Conservation (phyloP, 176 grass and related monocot genomes). For the Raddia distichophylla region DNA sequence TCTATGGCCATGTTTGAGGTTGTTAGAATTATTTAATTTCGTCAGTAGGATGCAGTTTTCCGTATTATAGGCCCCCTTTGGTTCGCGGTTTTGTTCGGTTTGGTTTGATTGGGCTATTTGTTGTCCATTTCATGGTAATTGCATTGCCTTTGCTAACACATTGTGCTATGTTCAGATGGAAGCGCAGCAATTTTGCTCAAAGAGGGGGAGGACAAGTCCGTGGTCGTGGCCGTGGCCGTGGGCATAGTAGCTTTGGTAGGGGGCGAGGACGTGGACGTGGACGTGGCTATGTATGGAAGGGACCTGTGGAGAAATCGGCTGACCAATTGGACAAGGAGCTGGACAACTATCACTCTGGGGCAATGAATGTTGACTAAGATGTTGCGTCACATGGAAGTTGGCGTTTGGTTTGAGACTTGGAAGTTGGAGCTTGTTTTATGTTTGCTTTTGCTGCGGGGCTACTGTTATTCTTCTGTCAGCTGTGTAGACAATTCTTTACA, state of each 20-base stretch:
- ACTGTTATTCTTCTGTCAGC: background rate
- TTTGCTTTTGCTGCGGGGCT: constrained; percentile 3
- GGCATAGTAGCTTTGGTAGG: constrained; percentile 22
- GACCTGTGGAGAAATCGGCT: constrained; percentile 55
- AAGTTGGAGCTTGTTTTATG: constrained; percentile 44
- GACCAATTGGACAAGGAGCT: constrained; percentile 89
- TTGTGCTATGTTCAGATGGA: constrained; percentile 49
- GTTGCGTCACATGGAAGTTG: background rate
- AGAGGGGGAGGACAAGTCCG: constrained; percentile 49
- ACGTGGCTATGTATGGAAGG: constrained; percentile 58
- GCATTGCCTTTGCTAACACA: background rate
- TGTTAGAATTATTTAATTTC: background rate
- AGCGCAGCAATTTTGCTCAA: constrained; percentile 49
- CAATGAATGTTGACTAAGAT: constrained; percentile 68
- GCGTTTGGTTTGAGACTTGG: background rate
- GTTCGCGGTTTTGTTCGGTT: too few relatives aligned
- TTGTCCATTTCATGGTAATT: background rate
- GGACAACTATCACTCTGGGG: constrained; percentile 74
- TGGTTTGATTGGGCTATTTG: background rate
- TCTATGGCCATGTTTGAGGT: background rate
- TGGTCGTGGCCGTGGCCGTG: constrained; percentile 35
- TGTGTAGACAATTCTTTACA: background rate
- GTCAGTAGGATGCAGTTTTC: background rate
- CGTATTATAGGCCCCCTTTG: background rate
- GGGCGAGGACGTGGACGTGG: constrained; percentile 50